phyloP scores from a whole-genome alignment of 1,139 yeast genomes.

The Yamadazyma triangularis region DNA sequence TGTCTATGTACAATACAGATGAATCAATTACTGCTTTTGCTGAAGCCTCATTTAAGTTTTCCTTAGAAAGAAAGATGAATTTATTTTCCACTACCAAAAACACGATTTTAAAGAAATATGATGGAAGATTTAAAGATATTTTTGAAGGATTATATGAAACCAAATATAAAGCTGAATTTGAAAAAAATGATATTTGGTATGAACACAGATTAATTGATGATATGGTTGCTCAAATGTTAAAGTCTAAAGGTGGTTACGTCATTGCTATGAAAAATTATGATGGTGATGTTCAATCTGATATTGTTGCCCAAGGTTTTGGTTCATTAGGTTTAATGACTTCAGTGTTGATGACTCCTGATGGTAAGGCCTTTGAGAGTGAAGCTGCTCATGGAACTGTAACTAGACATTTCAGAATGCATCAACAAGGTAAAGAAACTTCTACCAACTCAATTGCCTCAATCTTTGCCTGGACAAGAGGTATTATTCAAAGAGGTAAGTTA shows the following conservation, averaged over 20 bases:
- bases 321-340: slow-evolving; percentile 96
- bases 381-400: slow-evolving; percentile 99
- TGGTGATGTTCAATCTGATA: slow-evolving; percentile 96
- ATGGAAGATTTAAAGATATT: slow-evolving; percentile 91
- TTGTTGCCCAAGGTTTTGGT: slow-evolving; percentile 97
- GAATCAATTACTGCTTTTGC: slow-evolving; percentile 89
- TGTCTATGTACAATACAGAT: slow-evolving; percentile 94
- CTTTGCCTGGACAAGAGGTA: slow-evolving; percentile 94
- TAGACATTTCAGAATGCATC: slow-evolving; percentile 92
- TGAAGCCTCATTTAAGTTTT: slow-evolving; percentile 85
- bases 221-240: slow-evolving; percentile 98
- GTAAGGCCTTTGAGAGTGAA: slow-evolving; percentile 91
- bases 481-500: slow-evolving; percentile 84
- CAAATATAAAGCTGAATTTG: slow-evolving; percentile 67
- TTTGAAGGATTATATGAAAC: slow-evolving; percentile 76
- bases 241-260: slow-evolving; percentile 90
- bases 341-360: slow-evolving; percentile 89
- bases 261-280: slow-evolving; percentile 96
- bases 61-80: slow-evolving; percentile 71
- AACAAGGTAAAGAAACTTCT: slow-evolving; percentile 95
- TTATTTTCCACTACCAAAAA: slow-evolving; percentile 87
- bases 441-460: slow-evolving; percentile 98
- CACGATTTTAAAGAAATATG: slow-evolving; percentile 89
- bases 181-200: slow-evolving; percentile 79
- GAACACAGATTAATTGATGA: slow-evolving; percentile 96